Base-by-base conservation (phyloP, 192 early-diverging fungal genomes). In the Coemansia sp. region DNA sequence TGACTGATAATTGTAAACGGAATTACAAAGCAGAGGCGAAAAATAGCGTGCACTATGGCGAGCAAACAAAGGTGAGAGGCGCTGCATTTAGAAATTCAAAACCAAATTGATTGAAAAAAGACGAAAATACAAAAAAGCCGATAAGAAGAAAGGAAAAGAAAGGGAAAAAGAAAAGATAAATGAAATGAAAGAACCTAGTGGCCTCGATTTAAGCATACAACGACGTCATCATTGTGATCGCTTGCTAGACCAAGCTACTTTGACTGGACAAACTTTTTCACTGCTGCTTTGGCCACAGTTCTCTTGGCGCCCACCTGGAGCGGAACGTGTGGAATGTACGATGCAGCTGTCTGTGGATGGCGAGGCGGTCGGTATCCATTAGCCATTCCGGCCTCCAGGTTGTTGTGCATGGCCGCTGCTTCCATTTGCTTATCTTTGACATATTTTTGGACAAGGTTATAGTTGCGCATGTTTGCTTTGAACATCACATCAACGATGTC, bases 381-480 rank as follows among this genome's bases (percentile, higher is more conserved):
- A 5, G 48, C 47, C 62, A 37, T 16, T 1, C 71, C 71, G 39
- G 48, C 46, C 60, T 78, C 76, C 46, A 70, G 39, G 4, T 47
- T 60, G 4, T 47, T 60, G 22, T 52, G 43, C 18, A 43, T 47
- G 3, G 41, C 1, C 19, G 58, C 64, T 15, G 56, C 54, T 37
- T 62, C 61, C 39, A 54, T 36, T 66, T 59, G 57, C n/a, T 18
- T 39, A 16, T 59, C 59, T 12, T 46, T 45, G 16, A 80, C 74
- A 41, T 78, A 69, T 18, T 72, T 51, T 22, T 76, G 66, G 32
- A 80, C 66, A 0, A 84, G 71, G 55, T 5, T 47, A 42, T 73
- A 61, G 63, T 84, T 84, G n/a, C 77, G 66, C 69, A 79, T 56
- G 64, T 84, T 84, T 10, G 82, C 82, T 37, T 80, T 79, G 72